Evolutionary conservation across 1,139 yeast genomes (phyloP).

Genomic region (Debaryomycetaceae sp.): DNA sequence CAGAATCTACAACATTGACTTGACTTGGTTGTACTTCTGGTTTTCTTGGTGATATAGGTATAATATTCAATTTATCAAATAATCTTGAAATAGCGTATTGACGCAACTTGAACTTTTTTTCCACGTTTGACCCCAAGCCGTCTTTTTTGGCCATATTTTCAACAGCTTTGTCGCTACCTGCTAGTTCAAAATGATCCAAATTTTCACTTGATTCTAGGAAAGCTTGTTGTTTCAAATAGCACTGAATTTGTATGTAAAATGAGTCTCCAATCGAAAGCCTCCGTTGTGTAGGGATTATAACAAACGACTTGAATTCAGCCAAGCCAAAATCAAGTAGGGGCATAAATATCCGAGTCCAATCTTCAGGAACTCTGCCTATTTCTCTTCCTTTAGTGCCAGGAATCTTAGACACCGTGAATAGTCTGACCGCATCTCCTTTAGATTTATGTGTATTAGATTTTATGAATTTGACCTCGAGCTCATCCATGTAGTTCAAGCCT

Average conservation of each 20-base stretch:
- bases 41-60: constrained; percentile 11
- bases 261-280: constrained; percentile 71
- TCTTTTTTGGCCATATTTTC: neutral
- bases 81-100: constrained; percentile 57
- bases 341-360: constrained; percentile 62
- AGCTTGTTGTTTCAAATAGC: constrained; percentile 52
- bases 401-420: constrained; percentile 24
- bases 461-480: constrained; percentile 29
- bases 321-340: constrained; percentile 61
- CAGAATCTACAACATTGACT: constrained; percentile 7
- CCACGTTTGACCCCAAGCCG: neutral
- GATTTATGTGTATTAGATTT: constrained; percentile 27
- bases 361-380: constrained; percentile 76
- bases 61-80: constrained; percentile 45
- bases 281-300: constrained; percentile 56
- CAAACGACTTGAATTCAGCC: constrained; percentile 54
- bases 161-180: neutral
- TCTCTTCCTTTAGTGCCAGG: constrained; percentile 42
- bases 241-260: constrained; percentile 60
- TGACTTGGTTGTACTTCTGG: neutral
- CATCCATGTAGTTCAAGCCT: constrained; percentile 51
- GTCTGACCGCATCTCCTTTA: constrained; percentile 24
- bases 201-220: constrained; percentile 28
- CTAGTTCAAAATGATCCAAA: constrained; percentile 4
- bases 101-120: constrained; percentile 13